These are phyloP conservation scores for Neobulgaria alba DNA, from an alignment of 2,329 filamentous ascomycete species.

Conservation along the genomic window DNA sequence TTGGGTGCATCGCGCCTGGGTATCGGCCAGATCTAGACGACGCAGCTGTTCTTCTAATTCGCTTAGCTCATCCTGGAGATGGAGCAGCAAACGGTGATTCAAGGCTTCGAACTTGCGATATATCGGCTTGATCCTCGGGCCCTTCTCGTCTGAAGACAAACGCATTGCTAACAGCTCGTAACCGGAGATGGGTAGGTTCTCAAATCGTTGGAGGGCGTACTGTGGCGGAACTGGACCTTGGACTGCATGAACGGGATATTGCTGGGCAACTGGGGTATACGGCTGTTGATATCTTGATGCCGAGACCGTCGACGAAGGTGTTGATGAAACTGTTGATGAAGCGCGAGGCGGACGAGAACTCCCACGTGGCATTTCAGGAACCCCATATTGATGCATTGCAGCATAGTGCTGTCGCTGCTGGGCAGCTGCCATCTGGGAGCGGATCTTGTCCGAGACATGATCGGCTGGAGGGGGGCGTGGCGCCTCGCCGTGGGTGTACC, in stretches of 20 bases:
- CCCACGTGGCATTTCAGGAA: conserved; percentile 34
- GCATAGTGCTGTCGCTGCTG: conserved; percentile 23
- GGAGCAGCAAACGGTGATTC: conserved; percentile 73
- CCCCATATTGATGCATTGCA: conserved; percentile 20
- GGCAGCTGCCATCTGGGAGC: conserved; percentile 25
- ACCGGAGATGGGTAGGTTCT: conserved; percentile 42
- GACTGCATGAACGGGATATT: background rate
- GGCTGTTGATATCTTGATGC: background rate
- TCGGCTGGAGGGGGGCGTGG: conserved; percentile 11
- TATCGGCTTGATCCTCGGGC: conserved; percentile 42
- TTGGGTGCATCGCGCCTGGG: conserved; percentile 30
- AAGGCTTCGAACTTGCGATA: conserved; percentile 77
- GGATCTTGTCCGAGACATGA: conserved; percentile 23
- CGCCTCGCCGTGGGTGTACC: conserved; percentile 11
- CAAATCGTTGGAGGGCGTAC: conserved; percentile 7
- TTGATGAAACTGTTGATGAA: conserved; percentile 30
- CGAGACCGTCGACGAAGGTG: background rate
- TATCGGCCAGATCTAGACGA: conserved; percentile 53
- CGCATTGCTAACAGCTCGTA: conserved; percentile 55
- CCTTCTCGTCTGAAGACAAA: conserved; percentile 31
- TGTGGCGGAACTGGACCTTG: background rate
- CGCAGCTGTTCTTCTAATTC: conserved; percentile 74
- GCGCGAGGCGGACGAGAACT: conserved; percentile 28
- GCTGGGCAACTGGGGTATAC: background rate
- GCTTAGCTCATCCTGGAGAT: conserved; percentile 76